phyloP scores from a whole-genome alignment of 2,329 filamentous ascomycete genomes.

The Venturia carpophila region DNA sequence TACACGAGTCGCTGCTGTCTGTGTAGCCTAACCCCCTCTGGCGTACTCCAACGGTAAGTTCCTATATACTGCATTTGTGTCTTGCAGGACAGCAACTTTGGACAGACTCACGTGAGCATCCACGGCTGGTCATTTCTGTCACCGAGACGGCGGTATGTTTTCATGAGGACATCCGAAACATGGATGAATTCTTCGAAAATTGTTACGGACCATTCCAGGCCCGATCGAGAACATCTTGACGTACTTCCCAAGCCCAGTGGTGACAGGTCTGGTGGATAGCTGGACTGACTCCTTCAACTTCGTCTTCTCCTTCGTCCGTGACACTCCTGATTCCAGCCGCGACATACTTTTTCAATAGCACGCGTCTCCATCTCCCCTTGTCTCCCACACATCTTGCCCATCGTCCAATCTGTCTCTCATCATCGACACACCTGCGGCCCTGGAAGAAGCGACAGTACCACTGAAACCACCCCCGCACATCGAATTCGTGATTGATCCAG shows the following conservation, averaged over 20 bases:
- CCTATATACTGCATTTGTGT: too few species aligned
- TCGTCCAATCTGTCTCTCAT: conserved; percentile 44
- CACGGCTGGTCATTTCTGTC: too few species aligned
- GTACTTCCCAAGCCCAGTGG: conserved; percentile 48
- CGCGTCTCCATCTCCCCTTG: conserved; percentile 44
- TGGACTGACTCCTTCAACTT: conserved; percentile 39
- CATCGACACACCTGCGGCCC: conserved; percentile 43
- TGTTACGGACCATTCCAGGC: conserved; percentile 33
- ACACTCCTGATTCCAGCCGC: conserved; percentile 42
- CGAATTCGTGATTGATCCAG: conserved; percentile 47
- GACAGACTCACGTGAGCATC: too few species aligned
- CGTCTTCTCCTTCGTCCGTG: conserved; percentile 38
- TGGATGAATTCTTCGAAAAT: too few species aligned
- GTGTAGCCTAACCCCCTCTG: too few species aligned
- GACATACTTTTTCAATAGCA: conserved; percentile 46
- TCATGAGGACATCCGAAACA: too few species aligned
- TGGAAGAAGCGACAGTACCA: conserved; percentile 49
- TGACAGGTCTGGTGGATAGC: conserved; percentile 51
- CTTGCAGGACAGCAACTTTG: too few species aligned
- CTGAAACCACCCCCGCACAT: conserved; percentile 50
- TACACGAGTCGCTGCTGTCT: too few species aligned
- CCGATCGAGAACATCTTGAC: conserved; percentile 43
- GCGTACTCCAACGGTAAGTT: too few species aligned
- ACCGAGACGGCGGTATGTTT: too few species aligned
- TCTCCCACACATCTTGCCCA: conserved; percentile 48